phyloP scores from a whole-genome alignment of 2,329 filamentous ascomycete species.

The Penicillium hesseltinei region DNA sequence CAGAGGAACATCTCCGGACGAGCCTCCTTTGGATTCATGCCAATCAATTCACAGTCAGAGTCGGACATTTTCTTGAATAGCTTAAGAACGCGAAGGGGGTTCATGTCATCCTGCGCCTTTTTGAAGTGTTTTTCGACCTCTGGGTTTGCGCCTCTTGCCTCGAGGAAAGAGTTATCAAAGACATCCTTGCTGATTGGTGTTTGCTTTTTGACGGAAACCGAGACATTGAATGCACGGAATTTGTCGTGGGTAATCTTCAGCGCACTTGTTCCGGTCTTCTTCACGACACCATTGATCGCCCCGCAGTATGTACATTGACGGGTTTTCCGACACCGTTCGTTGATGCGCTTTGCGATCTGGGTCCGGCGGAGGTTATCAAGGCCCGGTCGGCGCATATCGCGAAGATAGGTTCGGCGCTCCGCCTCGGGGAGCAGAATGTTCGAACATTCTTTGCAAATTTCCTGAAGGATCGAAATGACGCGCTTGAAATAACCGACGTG shows the following conservation, averaged over 20 bases:
- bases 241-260: constrained; percentile 94
- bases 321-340: constrained; percentile 83
- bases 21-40: constrained; percentile 80
- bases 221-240: constrained; percentile 83
- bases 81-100: constrained; percentile 82
- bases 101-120: constrained; percentile 92
- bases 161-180: constrained; percentile 82
- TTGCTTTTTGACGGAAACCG: constrained; percentile 79
- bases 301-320: constrained; percentile 79
- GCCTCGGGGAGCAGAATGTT: constrained; percentile 77
- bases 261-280: constrained; percentile 77
- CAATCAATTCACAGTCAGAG: constrained; percentile 85
- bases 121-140: constrained; percentile 88
- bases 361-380: constrained; percentile 83
- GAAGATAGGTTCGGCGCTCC: constrained; percentile 74
- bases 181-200: constrained; percentile 76
- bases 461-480: constrained; percentile 85
- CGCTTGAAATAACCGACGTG: constrained; percentile 96
- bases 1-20: constrained; percentile 96
- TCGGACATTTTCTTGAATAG: constrained; percentile 85
- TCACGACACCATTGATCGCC: constrained; percentile 83
- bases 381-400: constrained; percentile 72
- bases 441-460: constrained; percentile 95
- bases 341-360: constrained; percentile 83
- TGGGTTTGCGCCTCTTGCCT: constrained; percentile 71